Percentiles rank a stretch among this genome's conserved stretches.
Conservation (phyloP, 2,329 filamentous ascomycete species). For the Pezicula carpinea region DNA sequence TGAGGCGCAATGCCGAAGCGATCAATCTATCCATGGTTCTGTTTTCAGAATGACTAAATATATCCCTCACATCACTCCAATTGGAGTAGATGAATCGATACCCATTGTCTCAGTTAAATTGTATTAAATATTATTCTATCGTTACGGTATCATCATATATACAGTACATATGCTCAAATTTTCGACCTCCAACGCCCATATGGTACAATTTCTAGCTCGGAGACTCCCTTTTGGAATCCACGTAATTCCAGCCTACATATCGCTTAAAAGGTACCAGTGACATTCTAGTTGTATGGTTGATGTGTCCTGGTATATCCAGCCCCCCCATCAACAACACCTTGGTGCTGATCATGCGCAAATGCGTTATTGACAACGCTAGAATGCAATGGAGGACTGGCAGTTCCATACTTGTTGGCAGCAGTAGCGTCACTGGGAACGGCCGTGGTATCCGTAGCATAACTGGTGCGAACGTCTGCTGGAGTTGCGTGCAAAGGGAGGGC, state of each 20-base stretch:
- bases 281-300: conserved; percentile 5
- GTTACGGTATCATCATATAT: background rate
- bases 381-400: background rate
- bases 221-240: background rate
- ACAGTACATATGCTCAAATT: background rate
- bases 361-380: background rate
- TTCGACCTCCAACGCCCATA: too few species aligned
- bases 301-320: conserved; percentile 6
- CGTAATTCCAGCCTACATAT: background rate
- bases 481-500: conserved; percentile 34
- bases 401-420: conserved; percentile 10
- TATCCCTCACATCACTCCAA: background rate
- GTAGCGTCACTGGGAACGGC: conserved; percentile 12
- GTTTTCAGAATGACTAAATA: too few species aligned
- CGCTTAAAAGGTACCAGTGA: background rate
- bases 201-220: background rate
- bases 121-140: background rate
- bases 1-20: too few species aligned
- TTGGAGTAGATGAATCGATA: background rate
- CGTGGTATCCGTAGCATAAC: conserved; percentile 23
- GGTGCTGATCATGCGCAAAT: conserved; percentile 4
- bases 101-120: background rate
- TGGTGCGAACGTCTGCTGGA: conserved; percentile 29
- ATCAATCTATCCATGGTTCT: too few species aligned
- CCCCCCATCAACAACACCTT: background rate